These are phyloP conservation scores for Pleoardoris graminearum DNA, from an alignment of 2,329 filamentous ascomycete species.

Conservation along the genomic window DNA sequence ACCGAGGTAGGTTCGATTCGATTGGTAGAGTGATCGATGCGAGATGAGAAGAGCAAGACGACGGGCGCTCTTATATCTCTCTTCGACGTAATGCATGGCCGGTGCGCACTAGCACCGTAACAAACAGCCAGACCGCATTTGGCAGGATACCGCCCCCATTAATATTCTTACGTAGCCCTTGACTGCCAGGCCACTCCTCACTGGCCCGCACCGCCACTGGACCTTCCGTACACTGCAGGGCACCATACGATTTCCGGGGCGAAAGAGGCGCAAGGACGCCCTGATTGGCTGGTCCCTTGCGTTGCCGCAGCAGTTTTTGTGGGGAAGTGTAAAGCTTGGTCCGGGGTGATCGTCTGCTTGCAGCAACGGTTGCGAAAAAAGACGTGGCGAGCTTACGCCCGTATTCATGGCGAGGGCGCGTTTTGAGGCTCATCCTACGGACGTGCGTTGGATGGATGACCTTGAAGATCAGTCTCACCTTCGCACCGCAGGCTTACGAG, in stretches of 20 bases:
- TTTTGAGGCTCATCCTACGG: neutral
- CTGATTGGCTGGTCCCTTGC: conserved; percentile 20
- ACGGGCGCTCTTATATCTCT: conserved; percentile 8
- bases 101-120: neutral
- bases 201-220: conserved; percentile 20
- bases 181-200: neutral
- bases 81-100: conserved; percentile 12
- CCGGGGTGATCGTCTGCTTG: conserved; percentile 11
- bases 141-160: conserved; percentile 16
- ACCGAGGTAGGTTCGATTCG: too few species aligned
- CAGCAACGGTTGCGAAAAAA: neutral
- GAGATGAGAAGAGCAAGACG: too few species aligned
- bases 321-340: conserved; percentile 13
- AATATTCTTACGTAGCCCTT: conserved; percentile 19
- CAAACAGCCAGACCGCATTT: conserved; percentile 14
- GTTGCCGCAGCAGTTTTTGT: conserved; percentile 10
- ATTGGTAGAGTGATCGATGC: too few species aligned
- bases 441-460: too few species aligned
- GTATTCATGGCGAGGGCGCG: neutral
- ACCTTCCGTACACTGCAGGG: neutral
- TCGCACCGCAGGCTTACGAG: neutral
- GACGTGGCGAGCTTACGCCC: neutral
- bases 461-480: neutral
- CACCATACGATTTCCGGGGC: conserved; percentile 12
- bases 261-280: neutral